A percentile compares a stretch with the other conserved stretches of the same genome.
Evolutionary conservation across 2,329 filamentous ascomycete species (phyloP).

Genomic region (Botrytis pseudocinerea): DNA sequence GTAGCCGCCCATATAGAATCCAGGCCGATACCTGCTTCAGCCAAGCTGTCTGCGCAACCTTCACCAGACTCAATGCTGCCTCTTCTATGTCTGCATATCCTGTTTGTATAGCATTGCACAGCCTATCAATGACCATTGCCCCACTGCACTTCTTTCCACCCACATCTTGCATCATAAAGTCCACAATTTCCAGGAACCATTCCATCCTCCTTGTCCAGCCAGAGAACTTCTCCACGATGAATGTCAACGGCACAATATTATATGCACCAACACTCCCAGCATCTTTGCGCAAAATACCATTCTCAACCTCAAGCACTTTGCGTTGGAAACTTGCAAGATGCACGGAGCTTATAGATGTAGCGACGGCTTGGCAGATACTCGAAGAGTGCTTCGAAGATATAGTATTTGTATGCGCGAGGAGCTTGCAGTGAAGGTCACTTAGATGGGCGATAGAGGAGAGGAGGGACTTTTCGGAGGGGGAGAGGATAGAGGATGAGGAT

Average conservation of each 20-base stretch:
- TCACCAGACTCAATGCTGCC: constrained; percentile 71
- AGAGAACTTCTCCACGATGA: constrained; percentile 80
- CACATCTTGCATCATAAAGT: constrained; percentile 60
- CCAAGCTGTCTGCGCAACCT: constrained; percentile 84
- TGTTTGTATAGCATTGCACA: constrained; percentile 77
- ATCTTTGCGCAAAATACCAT: constrained; percentile 72
- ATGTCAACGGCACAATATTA: constrained; percentile 87
- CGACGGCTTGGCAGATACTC: constrained; percentile 83
- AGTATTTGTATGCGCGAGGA: constrained; percentile 65
- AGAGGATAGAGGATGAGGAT: constrained; percentile 54
- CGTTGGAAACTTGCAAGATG: constrained; percentile 80
- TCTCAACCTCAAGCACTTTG: constrained; percentile 83
- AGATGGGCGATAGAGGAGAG: constrained; percentile 75
- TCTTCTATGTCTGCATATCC: constrained; percentile 85
- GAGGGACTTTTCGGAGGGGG: constrained; percentile 80
- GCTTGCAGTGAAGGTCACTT: constrained; percentile 72
- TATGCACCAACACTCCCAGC: constrained; percentile 83
- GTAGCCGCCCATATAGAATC: constrained; percentile 85
- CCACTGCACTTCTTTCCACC: constrained; percentile 56
- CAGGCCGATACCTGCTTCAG: constrained; percentile 86
- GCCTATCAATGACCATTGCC: constrained; percentile 72
- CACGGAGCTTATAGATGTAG: constrained; percentile 70
- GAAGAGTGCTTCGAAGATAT: constrained; percentile 74
- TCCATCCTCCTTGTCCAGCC: constrained; percentile 81
- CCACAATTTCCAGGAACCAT: constrained; percentile 76